Evolutionary conservation across 441 rosid species (phyloP).

Genomic region (Metrosideros polymorpha): DNA sequence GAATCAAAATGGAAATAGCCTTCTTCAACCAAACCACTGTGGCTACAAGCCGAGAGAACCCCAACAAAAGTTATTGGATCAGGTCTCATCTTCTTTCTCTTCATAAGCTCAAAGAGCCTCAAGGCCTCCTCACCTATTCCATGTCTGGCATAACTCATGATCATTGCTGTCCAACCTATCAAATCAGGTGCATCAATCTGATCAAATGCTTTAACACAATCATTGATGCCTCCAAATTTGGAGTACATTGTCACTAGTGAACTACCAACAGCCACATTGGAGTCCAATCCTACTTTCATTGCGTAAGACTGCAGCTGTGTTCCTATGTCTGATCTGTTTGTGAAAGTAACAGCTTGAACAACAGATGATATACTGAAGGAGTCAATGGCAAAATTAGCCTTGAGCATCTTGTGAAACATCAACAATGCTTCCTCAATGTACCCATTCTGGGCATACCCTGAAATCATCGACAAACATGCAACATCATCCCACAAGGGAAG

Average conservation of each 20-base stretch:
- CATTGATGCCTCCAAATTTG: conserved; percentile 59
- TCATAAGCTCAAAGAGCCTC: conserved; percentile 42
- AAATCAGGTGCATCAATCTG: conserved; percentile 55
- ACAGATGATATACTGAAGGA: conserved; percentile 52
- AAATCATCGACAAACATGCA: conserved; percentile 49
- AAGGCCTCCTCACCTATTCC: conserved; percentile 67
- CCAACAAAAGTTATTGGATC: conserved; percentile 66
- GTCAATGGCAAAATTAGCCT: conserved; percentile 28
- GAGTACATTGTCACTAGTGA: conserved; percentile 64
- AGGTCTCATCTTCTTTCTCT: conserved; percentile 37
- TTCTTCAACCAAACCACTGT: conserved; percentile 59
- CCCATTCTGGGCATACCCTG: conserved; percentile 56
- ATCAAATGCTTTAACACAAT: conserved; percentile 45
- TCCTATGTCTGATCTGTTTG: conserved; percentile 36
- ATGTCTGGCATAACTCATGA: conserved; percentile 64
- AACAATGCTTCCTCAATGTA: conserved; percentile 39
- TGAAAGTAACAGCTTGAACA: conserved; percentile 36
- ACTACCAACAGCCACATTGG: conserved; percentile 63
- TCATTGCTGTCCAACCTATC: conserved; percentile 66
- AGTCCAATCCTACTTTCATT: conserved; percentile 44
- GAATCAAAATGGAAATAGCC: conserved; percentile 48
- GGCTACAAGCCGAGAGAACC: conserved; percentile 75
- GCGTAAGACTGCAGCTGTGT: conserved; percentile 50
- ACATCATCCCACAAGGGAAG: conserved; percentile 45
- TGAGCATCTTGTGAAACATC: conserved; percentile 37